A percentile compares a stretch with the other conserved stretches of the same genome.
These are phyloP conservation scores for Paraleonurus japonicus DNA, from an alignment of 257 asterid species.

Conservation along the genomic window DNA sequence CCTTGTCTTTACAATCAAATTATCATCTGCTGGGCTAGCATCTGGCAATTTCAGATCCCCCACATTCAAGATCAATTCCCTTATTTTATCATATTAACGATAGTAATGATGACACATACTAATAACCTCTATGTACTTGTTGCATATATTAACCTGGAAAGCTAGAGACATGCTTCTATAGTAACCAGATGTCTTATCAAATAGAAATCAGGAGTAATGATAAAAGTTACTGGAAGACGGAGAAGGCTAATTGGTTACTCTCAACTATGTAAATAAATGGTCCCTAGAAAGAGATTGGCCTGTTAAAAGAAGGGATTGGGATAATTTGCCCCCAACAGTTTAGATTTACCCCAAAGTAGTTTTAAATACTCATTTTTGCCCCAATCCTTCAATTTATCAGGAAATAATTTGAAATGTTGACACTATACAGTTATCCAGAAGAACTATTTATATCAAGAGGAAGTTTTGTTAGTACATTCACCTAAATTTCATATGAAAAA, in stretches of 20 bases:
- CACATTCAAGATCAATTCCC: neutral
- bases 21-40: neutral
- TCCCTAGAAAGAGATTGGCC: neutral
- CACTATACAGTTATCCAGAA: neutral
- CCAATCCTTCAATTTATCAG: neutral
- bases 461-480: neutral
- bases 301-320: neutral
- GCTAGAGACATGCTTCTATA: neutral
- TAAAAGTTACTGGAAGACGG: neutral
- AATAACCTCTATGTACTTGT: neutral
- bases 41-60: neutral
- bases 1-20: neutral
- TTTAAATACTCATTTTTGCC: neutral
- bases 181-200: neutral
- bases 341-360: neutral
- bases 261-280: neutral
- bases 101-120: neutral
- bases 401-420: neutral
- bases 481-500: neutral
- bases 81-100: neutral
- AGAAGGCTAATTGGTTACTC: neutral
- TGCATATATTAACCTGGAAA: neutral
- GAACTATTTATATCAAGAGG: neutral
- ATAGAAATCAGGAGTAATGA: neutral
- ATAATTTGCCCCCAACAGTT: neutral